Evolutionary conservation across 352 stramenopile species (phyloP).

Genomic region (Albugo laibachii): DNA sequence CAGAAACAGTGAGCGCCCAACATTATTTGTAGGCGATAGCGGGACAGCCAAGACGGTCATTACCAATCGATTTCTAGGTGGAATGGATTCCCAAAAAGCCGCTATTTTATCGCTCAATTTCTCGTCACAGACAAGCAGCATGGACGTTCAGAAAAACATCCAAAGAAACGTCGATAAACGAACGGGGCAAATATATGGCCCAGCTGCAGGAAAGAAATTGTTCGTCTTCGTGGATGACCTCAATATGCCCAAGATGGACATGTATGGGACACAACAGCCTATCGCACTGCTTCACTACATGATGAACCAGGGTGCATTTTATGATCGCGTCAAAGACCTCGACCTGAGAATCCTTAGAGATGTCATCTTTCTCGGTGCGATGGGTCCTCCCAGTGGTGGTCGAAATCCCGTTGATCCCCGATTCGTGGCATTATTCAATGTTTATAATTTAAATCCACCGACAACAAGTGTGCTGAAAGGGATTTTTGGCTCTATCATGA

Average conservation of each 20-base stretch:
- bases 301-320: constrained; percentile 81
- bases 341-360: constrained; percentile 87
- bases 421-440: constrained; percentile 89
- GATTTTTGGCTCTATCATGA: constrained; percentile 89
- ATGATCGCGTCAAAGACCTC: constrained; percentile 89
- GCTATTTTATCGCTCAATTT: constrained; percentile 83
- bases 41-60: constrained; percentile 92
- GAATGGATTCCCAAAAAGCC: constrained; percentile 43
- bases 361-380: constrained; percentile 85
- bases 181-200: constrained; percentile 88
- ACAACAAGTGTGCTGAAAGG: constrained; percentile 79
- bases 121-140: constrained; percentile 82
- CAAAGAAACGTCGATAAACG: constrained; percentile 92
- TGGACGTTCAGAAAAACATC: constrained; percentile 88
- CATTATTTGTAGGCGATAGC: constrained; percentile 87
- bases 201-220: constrained; percentile 84
- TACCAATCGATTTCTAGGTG: constrained; percentile 85
- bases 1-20: constrained; percentile 71
- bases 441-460: constrained; percentile 89
- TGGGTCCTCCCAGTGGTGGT: constrained; percentile 87
- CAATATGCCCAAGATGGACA: constrained; percentile 93
- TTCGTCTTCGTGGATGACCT: constrained; percentile 92
- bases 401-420: constrained; percentile 88
- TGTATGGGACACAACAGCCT: constrained; percentile 90
- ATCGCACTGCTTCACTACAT: constrained; percentile 90